Evolutionary conservation across 192 early-diverging fungal species (phyloP).

Genomic region (Dissophora globulifera): DNA sequence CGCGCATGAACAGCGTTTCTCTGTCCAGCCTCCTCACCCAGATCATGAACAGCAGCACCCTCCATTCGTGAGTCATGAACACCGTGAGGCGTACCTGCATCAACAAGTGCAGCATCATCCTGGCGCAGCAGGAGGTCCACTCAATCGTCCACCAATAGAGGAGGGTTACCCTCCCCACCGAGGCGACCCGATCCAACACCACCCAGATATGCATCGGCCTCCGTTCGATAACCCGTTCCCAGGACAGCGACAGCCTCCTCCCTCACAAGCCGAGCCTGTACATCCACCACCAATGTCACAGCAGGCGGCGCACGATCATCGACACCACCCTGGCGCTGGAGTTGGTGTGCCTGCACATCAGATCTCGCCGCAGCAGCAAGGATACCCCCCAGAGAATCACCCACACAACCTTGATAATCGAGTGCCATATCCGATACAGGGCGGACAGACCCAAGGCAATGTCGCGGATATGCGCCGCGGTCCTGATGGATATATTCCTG

Average conservation of each 20-base stretch:
- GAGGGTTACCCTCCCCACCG: neutral
- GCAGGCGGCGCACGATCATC: neutral
- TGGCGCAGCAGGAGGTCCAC: too few relatives aligned
- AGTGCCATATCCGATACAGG: neutral
- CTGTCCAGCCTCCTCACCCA: neutral
- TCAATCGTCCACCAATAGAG: neutral
- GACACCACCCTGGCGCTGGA: neutral
- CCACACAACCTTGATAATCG: neutral
- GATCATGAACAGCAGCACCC: conserved; percentile 4
- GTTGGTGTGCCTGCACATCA: neutral
- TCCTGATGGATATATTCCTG: neutral
- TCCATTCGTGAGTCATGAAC: conserved; percentile 13
- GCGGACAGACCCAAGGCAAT: neutral
- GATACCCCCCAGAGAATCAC: conserved; percentile 3
- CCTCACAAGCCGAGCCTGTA: neutral
- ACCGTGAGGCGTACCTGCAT: conserved; percentile 2
- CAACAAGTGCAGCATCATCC: neutral
- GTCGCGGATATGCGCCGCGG: neutral
- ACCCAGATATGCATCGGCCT: neutral
- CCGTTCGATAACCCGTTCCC: neutral
- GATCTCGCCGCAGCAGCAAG: neutral
- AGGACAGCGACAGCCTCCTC: neutral
- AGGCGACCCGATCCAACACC: neutral
- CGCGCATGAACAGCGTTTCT: neutral
- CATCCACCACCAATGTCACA: neutral